phyloP scores from a whole-genome alignment of 306 rosid genomes.

The Citrullus amarus region DNA sequence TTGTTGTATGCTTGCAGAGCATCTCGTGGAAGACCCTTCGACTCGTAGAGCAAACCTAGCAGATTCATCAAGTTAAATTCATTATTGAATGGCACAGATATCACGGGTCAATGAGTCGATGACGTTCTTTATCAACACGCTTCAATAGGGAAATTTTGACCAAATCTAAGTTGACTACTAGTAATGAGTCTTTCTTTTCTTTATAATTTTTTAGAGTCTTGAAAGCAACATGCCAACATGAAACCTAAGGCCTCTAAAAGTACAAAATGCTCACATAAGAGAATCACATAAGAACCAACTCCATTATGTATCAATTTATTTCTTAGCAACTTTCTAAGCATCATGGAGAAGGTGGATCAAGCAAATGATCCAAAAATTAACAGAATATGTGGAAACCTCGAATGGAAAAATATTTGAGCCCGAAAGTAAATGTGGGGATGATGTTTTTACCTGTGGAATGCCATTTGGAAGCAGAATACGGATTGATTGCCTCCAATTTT shows the following conservation, averaged over 20 bases:
- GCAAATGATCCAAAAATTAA: neutral
- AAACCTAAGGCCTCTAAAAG: neutral
- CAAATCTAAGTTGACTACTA: neutral
- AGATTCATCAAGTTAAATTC: slow-evolving; percentile 7
- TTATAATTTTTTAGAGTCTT: no score
- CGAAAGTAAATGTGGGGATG: neutral
- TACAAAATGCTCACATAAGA: neutral
- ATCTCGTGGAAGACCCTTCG: slow-evolving; percentile 60
- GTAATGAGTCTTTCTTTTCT: neutral
- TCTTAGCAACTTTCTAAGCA: neutral
- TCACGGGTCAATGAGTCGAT: neutral
- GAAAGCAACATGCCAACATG: no score
- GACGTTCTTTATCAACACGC: neutral
- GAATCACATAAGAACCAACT: neutral
- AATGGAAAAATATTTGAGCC: neutral
- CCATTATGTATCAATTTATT: neutral
- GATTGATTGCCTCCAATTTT: slow-evolving; percentile 59
- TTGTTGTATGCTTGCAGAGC: slow-evolving; percentile 57
- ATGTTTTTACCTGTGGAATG: slow-evolving; percentile 49
- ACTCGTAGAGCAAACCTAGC: slow-evolving; percentile 59
- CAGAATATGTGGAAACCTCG: no score
- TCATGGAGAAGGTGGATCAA: neutral
- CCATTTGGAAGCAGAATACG: slow-evolving; percentile 86
- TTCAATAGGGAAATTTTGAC: neutral
- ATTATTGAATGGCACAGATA: neutral